Evolutionary conservation across 2,329 filamentous ascomycete species (phyloP).

Genomic region (Purpureocillium takamizusanense): DNA sequence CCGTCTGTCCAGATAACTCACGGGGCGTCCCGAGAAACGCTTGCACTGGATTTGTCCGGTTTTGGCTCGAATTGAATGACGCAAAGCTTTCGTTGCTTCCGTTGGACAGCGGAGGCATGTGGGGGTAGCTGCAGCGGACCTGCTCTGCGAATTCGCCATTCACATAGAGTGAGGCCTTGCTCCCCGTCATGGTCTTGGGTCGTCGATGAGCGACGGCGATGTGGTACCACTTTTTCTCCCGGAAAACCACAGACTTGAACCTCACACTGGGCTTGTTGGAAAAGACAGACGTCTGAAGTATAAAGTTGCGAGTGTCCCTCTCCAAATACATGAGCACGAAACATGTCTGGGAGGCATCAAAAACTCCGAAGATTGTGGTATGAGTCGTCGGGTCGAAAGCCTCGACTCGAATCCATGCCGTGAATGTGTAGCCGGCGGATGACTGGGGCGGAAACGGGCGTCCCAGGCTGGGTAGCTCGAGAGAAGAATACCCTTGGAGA

Average conservation of each 20-base stretch:
- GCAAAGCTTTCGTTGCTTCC: slow-evolving; percentile 59
- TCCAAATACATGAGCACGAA: slow-evolving; percentile 92
- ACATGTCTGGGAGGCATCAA: slow-evolving; percentile 84
- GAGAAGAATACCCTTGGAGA: slow-evolving; percentile 75
- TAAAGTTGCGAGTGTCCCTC: slow-evolving; percentile 86
- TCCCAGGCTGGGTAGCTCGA: slow-evolving; percentile 82
- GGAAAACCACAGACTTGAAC: slow-evolving; percentile 77
- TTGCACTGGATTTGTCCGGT: slow-evolving; percentile 64
- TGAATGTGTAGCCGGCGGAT: slow-evolving; percentile 79
- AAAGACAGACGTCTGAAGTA: slow-evolving; percentile 88
- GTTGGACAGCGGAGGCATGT: slow-evolving; percentile 57
- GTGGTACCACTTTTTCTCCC: slow-evolving; percentile 81
- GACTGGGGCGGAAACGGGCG: slow-evolving; percentile 74
- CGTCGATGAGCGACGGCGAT: slow-evolving; percentile 79
- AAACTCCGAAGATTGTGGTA: slow-evolving; percentile 92
- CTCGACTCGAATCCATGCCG: slow-evolving; percentile 83
- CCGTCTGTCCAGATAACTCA: slow-evolving; percentile 70
- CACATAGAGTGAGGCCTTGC: slow-evolving; percentile 81
- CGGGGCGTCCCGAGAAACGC: slow-evolving; percentile 90
- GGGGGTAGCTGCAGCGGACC: slow-evolving; percentile 79
- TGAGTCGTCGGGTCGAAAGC: slow-evolving; percentile 76
- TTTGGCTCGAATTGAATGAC: slow-evolving; percentile 51
- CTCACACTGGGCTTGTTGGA: slow-evolving; percentile 81
- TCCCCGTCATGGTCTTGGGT: slow-evolving; percentile 63
- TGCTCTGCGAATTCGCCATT: slow-evolving; percentile 93